Percentiles rank a stretch among this genome's conserved stretches.
phyloP scores from a whole-genome alignment of 2,329 filamentous ascomycete species.

The Colletotrichum sp. region DNA sequence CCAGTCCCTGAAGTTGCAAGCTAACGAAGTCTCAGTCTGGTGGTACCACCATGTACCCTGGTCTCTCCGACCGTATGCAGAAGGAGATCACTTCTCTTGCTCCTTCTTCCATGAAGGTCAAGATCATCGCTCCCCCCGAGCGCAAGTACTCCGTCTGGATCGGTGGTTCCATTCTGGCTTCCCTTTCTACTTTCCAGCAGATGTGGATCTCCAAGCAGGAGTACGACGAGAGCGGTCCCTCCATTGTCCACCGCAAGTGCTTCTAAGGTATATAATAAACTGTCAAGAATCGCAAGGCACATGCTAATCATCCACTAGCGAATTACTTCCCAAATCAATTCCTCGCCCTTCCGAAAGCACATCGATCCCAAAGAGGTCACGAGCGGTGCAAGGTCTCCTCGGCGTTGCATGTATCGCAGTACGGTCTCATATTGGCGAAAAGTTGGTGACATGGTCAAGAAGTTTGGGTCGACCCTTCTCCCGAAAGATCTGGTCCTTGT shows the following conservation, averaged over 20 bases:
- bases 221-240: slow-evolving; percentile 99
- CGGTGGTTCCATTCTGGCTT: slow-evolving; percentile 99
- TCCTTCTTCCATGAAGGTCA: slow-evolving; percentile 99
- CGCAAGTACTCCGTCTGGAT: slow-evolving; percentile 99
- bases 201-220: slow-evolving; percentile 99
- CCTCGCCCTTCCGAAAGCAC: slow-evolving; percentile 37
- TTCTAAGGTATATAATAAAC: slow-evolving; percentile 77
- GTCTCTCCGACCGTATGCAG: slow-evolving; percentile 99
- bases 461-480: slow-evolving; percentile 54
- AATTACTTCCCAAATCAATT: slow-evolving; percentile 22
- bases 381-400: slow-evolving; percentile 45
- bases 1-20: neutral
- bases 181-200: slow-evolving; percentile 99
- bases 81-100: slow-evolving; percentile 99
- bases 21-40: slow-evolving; percentile 74
- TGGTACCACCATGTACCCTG: slow-evolving; percentile 99
- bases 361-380: slow-evolving; percentile 51
- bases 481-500: slow-evolving; percentile 54
- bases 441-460: slow-evolving; percentile 61
- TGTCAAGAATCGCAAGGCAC: neutral
- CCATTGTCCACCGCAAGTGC: slow-evolving; percentile 99
- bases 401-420: slow-evolving; percentile 53
- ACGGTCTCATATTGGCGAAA: slow-evolving; percentile 63
- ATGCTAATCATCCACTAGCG: neutral
- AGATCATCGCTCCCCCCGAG: slow-evolving; percentile 99